Base-by-base conservation (phyloP, 2,329 filamentous ascomycete species). In the Venturia pyrina region DNA sequence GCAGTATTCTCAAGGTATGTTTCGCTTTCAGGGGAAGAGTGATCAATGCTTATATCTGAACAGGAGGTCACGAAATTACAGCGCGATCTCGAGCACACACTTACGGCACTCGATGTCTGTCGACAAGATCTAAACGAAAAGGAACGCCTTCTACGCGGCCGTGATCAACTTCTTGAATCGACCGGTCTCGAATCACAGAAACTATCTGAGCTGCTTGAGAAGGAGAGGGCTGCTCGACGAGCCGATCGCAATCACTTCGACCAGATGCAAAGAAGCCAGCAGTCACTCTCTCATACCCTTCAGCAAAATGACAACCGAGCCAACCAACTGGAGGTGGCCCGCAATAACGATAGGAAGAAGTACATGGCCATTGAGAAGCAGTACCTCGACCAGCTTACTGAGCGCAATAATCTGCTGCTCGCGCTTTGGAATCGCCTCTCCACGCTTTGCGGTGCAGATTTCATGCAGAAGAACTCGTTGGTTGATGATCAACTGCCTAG, bases 401-500 rank as follows among this genome's bases (percentile, higher is more conserved):
- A 98, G 77, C 88, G 95, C 65, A 97, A 98, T 77, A 89, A 90
- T 67, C 81, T 99, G 64, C 83, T 98, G 21, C 84, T 97, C 28
- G 83, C 87, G n/a, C 80, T 98, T 5, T 99, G 95, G 95, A 93
- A 93, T 69, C 85, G 90, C 59, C 83, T 99, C 10, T 93, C 91
- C 3, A 83, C 86, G 0, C 83, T 98, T 56, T 98, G 95, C 72
- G 95, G 95, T 13, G 84, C 87, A 0, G 95, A 98, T 73, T 99
- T 95, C 93, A 86, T 90, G 5, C 90, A 96, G 75, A 87, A 89
- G 72, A 93, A 98, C 75, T 89, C 89, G 66, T 85, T 96, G 32
- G 90, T 98, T 73, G 93, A 95, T 71, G 91, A 92, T 24, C 90
- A 93, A 67, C 79, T 96, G 7, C 91, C 93, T 0, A 91, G 89